Base-by-base conservation (phyloP, 352 stramenopile species). In the Phytophthora sp. region DNA sequence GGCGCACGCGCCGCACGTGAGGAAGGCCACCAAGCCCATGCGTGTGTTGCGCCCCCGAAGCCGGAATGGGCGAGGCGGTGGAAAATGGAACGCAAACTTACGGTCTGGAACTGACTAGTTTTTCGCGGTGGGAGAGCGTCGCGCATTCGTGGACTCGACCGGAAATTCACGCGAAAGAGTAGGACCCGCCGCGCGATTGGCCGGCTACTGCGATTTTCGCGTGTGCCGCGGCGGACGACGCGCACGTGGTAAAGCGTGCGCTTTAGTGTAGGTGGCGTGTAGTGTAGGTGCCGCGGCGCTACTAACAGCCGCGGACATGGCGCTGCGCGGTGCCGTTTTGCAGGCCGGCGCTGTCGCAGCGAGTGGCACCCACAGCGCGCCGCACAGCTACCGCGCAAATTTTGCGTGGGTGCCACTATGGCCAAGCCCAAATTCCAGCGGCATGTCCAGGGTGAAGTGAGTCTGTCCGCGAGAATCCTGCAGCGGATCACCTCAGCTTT, bases 1-100 rank as follows among this genome's bases (percentile, higher is more conserved):
- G 5, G 57, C 43, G 44, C 68, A 77, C 41, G 54, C 53, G 41
- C 68, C 68, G 54, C 68, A 77, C 43, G 68, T 73, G 52, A 77
- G 35, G 58, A 77, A 77, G 48, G 48, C 57, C 35, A 77, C 26
- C 17, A 77, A 60, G 37, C 68, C 63, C 57, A 65, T 77, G 18
- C n/a, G 12, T 26, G 24, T 20, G 32, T 13, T 11, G 9, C 4
- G 30, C 10, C 30, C 10, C 10, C 10, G 30, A 10, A 35, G 30
- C 10, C 30, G 30, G 30, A n/a, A n/a, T n/a, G n/a, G n/a, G n/a
- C n/a, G n/a, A n/a, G n/a, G n/a, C n/a, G n/a, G n/a, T n/a, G 15
- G 60, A 37, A 53, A 44, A 43, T 71, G 31, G 62, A 71, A 63
- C 34, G 15, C 28, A 53, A 38, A 66, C 37, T 31, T 49, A 48